Percentiles rank a stretch among this genome's conserved stretches.
These are phyloP conservation scores for Sporothrix brunneoviolacea DNA, from an alignment of 2,329 filamentous ascomycete genomes.

Conservation along the genomic window DNA sequence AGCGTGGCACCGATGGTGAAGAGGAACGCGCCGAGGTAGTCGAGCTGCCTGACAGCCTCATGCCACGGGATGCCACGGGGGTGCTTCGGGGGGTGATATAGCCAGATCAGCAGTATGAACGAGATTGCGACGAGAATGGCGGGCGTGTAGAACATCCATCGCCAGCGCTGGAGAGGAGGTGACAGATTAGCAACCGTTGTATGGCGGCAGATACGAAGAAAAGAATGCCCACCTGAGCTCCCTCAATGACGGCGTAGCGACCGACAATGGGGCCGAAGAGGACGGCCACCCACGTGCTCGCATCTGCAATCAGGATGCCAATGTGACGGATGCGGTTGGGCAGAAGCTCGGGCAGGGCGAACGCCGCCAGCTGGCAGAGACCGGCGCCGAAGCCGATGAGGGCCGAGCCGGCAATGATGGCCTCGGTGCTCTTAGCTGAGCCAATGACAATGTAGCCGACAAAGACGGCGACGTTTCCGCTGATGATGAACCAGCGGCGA, in stretches of 20 bases:
- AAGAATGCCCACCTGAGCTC: no score
- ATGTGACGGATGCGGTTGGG: conserved; percentile 42
- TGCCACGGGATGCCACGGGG: conserved; percentile 28
- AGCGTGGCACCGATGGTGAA: conserved; percentile 30
- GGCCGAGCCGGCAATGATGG: conserved; percentile 32
- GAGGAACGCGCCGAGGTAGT: conserved; percentile 31
- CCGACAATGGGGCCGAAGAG: conserved; percentile 39
- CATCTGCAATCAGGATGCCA: conserved; percentile 35
- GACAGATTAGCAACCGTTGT: no score
- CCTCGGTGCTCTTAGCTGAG: conserved; percentile 30
- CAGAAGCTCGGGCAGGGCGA: conserved; percentile 38
- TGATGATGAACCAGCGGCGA: conserved; percentile 37
- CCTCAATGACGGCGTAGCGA: conserved; percentile 31
- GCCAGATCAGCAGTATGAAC: conserved; percentile 34
- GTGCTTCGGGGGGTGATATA: conserved; percentile 27
- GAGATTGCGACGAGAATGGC: conserved; percentile 37
- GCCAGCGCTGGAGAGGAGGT: no score
- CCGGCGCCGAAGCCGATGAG: conserved; percentile 36
- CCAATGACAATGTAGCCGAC: conserved; percentile 33
- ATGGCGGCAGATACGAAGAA: no score
- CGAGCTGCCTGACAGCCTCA: conserved; percentile 28
- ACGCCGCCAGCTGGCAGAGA: conserved; percentile 37
- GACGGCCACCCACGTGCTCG: conserved; percentile 36
- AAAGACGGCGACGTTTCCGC: conserved; percentile 33
- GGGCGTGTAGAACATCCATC: conserved; percentile 38